Evolutionary conservation across 345 rosid genomes (phyloP).

Genomic region (Eucalyptus paniculata): DNA sequence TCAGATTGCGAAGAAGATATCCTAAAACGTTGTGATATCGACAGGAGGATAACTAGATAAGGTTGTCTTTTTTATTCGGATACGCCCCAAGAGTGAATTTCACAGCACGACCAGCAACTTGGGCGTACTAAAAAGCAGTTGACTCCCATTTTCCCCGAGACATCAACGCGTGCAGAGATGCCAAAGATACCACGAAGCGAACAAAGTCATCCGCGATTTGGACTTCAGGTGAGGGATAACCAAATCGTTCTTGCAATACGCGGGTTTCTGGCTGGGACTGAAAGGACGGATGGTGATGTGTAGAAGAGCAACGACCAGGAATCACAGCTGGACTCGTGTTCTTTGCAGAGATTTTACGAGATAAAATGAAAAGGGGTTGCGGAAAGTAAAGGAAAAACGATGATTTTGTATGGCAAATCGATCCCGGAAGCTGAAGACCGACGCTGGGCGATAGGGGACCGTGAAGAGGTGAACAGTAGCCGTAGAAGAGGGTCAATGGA

Average conservation of each 20-base stretch:
- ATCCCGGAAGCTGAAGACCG: background rate
- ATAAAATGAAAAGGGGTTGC: background rate
- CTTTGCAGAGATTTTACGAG: background rate
- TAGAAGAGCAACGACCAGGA: background rate
- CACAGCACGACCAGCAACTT: background rate
- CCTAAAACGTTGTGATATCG: constrained; percentile 1
- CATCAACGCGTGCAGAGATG: background rate
- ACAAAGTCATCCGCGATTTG: background rate
- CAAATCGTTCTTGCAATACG: background rate
- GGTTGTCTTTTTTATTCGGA: constrained; percentile 6
- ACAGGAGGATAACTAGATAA: constrained; percentile 25
- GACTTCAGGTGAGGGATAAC: background rate
- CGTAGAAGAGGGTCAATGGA: background rate
- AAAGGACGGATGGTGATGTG: background rate
- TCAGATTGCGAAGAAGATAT: background rate
- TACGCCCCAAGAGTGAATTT: background rate
- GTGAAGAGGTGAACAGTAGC: background rate
- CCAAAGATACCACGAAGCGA: background rate
- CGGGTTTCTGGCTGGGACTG: background rate
- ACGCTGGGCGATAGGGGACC: background rate
- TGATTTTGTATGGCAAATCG: background rate
- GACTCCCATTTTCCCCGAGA: background rate
- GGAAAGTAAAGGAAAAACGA: background rate
- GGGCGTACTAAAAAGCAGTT: background rate
- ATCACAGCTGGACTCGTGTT: background rate